Base-by-base conservation (phyloP, 2,329 filamentous ascomycete genomes). In the Fusarium denticulatum region DNA sequence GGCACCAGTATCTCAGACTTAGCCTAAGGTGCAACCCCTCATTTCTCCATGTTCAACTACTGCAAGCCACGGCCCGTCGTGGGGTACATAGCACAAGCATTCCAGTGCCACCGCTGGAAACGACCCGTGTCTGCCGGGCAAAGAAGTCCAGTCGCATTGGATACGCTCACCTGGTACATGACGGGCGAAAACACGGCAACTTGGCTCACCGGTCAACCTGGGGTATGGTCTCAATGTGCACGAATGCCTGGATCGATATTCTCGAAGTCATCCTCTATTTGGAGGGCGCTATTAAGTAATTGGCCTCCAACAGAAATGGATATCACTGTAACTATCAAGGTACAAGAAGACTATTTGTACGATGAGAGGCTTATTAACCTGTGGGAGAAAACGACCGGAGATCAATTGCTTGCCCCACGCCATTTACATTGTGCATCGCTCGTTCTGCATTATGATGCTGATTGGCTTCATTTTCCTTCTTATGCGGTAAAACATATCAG, bases 11-110 rank as follows among this genome's bases (percentile, higher is more conserved):
- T 46, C 59, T 64, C 40, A 62, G 36, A 58, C 55, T 58, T 55
- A 60, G 36, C 59, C 60, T 42, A 67, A 62, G 57, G 56, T 62
- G 56, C 65, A 69, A 70, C 76, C 75, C 76, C 76, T 78, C 76
- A 71, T 78, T 77, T 77, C 76, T 73, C 75, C 76, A 66, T 73
- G 64, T 47, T 60, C 40, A 70, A 64, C 76, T 77, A 76, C 74
- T 77, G 74, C 76, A 78, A 78, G 76, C 76, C 74, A 78, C 69
- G 46, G 61, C 57, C 62, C 61, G 70, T 49, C 61, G 66, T 69
- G 68, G 67, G 64, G 72, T 65, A 67, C 37, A 43, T 32, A 65
- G n/a, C n/a, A 55, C 45, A 52, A 52, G 46, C 60, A 61, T 55
- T 40, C 42, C 42, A 32, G 66, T 72, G 52, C 39, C 56, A 55